Evolutionary conservation across 192 early-diverging fungal species (phyloP), one percentile per base, ranked within the genome.

Genomic region (Paraglomus brasilianum): DNA sequence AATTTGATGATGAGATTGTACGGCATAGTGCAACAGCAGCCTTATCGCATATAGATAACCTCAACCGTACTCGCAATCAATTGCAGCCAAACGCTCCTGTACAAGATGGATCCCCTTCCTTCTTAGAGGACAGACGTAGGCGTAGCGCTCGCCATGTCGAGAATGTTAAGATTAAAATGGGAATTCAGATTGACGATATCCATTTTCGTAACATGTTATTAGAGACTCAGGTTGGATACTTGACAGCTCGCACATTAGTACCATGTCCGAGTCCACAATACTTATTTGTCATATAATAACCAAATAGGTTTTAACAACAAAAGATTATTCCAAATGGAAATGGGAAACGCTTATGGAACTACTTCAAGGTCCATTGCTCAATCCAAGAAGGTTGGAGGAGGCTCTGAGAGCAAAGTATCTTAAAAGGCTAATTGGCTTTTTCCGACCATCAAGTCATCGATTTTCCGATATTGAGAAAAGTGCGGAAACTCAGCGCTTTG

Each of bases 271-370:
- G 71, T n/a, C 17, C 4, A 78, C 39, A 22, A 24, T 30, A 58
- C 56, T 10, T 14, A 21, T 21, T 13, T 21, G 17, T 11, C 17
- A 58, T 58, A 21, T 58, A 75, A n/a, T 72, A 50, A 38, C 24
- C 42, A 13, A n/a, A 9, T 78, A 87, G 85, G 85, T 91, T 15
- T 42, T 92, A 8, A 83, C 72, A 50, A 80, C 85, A 8, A 92
- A 91, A 59, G 92, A 95, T 19, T 83, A 81, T 68, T 75, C 85
- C 13, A 88, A 89, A 66, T 95, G 93, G 93, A 81, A 82, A 19
- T 95, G 88, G 91, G 87, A 91, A 39, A 78, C 77, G 22, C 86
- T 92, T 21, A 71, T 84, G 62, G 90, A 92, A 58, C 76, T 94
- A 15, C 76, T 95, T 11, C 87, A 90, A 51, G 91, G 93, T 5